Conservation (phyloP, 163 green algal genomes). For the Coccomyxa subellipsoidea region DNA sequence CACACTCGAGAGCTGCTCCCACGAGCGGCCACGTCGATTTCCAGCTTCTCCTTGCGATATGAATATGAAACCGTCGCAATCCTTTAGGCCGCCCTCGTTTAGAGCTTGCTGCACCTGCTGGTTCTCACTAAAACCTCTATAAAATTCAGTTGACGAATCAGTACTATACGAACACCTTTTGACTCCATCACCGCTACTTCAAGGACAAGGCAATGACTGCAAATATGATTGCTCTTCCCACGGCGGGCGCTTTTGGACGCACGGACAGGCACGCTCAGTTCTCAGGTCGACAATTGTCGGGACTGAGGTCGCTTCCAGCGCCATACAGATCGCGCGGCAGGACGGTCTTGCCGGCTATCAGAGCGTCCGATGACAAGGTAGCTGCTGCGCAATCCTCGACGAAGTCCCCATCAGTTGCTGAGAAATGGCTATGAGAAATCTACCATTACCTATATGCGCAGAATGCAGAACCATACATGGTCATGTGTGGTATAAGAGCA, state of each 20-base stretch:
- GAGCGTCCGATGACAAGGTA: not conserved
- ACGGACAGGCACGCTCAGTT: not conserved
- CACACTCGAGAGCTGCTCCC: not conserved
- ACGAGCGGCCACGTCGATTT: not conserved
- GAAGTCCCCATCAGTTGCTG: too few relatives aligned
- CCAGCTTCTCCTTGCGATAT: not conserved
- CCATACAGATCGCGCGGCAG: not conserved
- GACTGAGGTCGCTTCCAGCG: not conserved
- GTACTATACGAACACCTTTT: not conserved
- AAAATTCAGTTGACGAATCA: too few relatives aligned
- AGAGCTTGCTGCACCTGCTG: too few relatives aligned
- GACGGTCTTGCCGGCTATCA: not conserved
- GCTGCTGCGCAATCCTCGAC: not conserved
- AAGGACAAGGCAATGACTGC: not conserved
- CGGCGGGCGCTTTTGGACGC: not conserved
- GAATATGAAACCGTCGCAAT: not conserved
- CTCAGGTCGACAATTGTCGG: not conserved
- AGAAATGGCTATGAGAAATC: too few relatives aligned
- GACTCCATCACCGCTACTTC: not conserved
- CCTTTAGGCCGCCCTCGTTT: not conserved
- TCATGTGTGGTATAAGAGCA: not conserved
- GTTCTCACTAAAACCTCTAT: too few relatives aligned
- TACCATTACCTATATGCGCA: too few relatives aligned
- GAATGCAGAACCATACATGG: not conserved
- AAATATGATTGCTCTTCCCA: not conserved